phyloP scores from a whole-genome alignment of 2,329 filamentous ascomycete species.

The Penicillium glabrum region DNA sequence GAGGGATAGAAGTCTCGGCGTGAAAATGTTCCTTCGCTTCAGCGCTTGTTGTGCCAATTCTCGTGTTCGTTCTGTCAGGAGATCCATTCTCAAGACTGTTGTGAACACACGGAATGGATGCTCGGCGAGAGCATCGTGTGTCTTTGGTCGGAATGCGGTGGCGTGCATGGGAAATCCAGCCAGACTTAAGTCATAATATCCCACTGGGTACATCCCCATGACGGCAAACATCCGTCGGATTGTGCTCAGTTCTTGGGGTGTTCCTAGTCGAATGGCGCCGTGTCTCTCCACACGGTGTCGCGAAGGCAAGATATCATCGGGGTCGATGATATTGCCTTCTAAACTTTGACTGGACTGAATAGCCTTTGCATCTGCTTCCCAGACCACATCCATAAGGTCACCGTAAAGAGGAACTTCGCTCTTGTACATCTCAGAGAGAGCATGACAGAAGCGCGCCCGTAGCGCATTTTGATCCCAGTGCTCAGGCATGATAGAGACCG shows the following conservation, averaged over 20 bases:
- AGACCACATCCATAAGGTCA: constrained; percentile 32
- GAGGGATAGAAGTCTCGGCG: constrained; percentile 35
- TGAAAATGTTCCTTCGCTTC: constrained; percentile 45
- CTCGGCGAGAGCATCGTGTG: constrained; percentile 31
- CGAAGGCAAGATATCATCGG: constrained; percentile 24
- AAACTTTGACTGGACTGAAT: constrained; percentile 13
- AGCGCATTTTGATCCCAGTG: constrained; percentile 23
- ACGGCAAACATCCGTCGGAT: constrained; percentile 48
- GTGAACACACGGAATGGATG: constrained; percentile 51
- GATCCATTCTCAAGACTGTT: constrained; percentile 43
- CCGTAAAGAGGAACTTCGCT: constrained; percentile 35
- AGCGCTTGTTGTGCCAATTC: constrained; percentile 37
- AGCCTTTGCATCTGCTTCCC: constrained; percentile 25
- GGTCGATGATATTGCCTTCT: constrained; percentile 10
- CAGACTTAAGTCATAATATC: constrained; percentile 53
- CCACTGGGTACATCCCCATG: constrained; percentile 51
- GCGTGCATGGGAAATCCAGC: constrained; percentile 54
- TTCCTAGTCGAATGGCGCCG: constrained; percentile 53
- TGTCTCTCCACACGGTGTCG: constrained; percentile 41
- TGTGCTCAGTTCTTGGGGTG: constrained; percentile 43
- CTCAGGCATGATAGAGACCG: constrained; percentile 7
- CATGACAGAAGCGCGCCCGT: constrained; percentile 30
- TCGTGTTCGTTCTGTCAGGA: constrained; percentile 37
- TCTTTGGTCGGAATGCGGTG: constrained; percentile 51
- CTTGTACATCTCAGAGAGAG: constrained; percentile 38